phyloP scores from a whole-genome alignment of 1,284 basidiomycete species.

The Coniferiporia sulphurascens region DNA sequence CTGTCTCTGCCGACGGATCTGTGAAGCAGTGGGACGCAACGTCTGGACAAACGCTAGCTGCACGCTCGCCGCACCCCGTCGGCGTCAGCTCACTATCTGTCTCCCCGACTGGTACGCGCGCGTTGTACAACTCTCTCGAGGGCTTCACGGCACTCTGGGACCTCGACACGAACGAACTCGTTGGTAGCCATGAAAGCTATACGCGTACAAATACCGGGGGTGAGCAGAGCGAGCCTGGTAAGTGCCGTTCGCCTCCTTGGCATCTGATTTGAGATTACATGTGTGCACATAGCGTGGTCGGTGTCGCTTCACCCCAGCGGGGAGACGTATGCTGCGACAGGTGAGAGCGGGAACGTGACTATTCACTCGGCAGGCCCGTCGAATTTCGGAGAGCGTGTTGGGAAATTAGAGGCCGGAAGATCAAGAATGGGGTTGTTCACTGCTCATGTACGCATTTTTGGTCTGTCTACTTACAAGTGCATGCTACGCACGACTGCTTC shows the following conservation, averaged over 20 bases:
- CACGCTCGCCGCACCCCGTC: conserved; percentile 66
- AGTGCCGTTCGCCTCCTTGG: conserved; percentile 29
- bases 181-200: conserved; percentile 70
- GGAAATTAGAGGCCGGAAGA: conserved; percentile 61
- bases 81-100: conserved; percentile 70
- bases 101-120: conserved; percentile 55
- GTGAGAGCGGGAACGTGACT: conserved; percentile 66
- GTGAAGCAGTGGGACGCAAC: conserved; percentile 65
- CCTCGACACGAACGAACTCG: conserved; percentile 49
- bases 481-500: background rate
- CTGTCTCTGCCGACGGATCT: conserved; percentile 70
- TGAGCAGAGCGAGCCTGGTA: conserved; percentile 64
- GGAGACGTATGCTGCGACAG: conserved; percentile 73
- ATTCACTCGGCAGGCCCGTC: conserved; percentile 57
- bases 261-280: background rate
- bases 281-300: conserved; percentile 58
- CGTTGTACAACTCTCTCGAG: conserved; percentile 75
- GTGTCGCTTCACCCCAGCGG: conserved; percentile 73
- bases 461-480: conserved; percentile 7
- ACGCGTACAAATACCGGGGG: conserved; percentile 36
- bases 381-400: conserved; percentile 56
- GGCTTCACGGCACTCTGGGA: conserved; percentile 75
- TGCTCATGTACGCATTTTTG: conserved; percentile 57
- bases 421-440: conserved; percentile 81
- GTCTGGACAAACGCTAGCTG: conserved; percentile 58